Evolutionary conservation across 495 filamentous ascomycete species (phyloP).

Genomic region (Aspergillus mulundensis): DNA sequence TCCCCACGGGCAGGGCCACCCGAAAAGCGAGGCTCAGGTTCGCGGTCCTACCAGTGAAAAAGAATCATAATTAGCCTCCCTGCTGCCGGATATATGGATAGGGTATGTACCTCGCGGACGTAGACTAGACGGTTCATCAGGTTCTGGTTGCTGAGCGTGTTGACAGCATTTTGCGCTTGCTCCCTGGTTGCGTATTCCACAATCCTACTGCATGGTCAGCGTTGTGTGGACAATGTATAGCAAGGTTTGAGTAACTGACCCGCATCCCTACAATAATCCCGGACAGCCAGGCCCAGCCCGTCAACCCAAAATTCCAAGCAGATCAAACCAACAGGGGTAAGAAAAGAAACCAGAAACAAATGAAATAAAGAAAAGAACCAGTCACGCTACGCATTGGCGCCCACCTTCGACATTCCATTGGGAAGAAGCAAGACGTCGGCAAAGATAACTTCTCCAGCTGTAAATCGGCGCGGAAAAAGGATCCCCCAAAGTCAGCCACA

Average conservation of each 20-base stretch:
- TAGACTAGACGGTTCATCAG: constrained; percentile 98
- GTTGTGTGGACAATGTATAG: not conserved
- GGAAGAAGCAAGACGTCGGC: constrained; percentile 99
- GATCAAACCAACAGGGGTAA: constrained; percentile 28
- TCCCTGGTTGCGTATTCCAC: constrained; percentile 99
- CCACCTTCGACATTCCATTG: constrained; percentile 99
- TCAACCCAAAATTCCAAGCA: constrained; percentile 98
- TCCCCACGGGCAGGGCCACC: constrained; percentile 68
- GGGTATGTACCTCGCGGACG: constrained; percentile 79
- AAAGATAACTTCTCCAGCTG: constrained; percentile 98
- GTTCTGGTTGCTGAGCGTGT: constrained; percentile 97
- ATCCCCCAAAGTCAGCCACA: constrained; percentile 33
- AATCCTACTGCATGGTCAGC: constrained; percentile 62
- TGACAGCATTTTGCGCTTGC: constrained; percentile 96
- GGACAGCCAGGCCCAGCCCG: constrained; percentile 91
- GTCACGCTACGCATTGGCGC: constrained; percentile 88
- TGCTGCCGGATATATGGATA: not conserved
- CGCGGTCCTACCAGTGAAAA: constrained; percentile 75
- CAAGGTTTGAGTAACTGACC: constrained; percentile 66
- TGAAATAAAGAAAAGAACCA: constrained; percentile 59
- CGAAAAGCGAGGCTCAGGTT: constrained; percentile 91
- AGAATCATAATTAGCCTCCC: constrained; percentile 1
- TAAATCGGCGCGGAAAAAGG: constrained; percentile 21
- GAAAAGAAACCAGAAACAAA: constrained; percentile 44
- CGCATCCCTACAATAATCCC: constrained; percentile 97